Evolutionary conservation across 345 rosid species (phyloP), one percentile per base, ranked within the genome.

Genomic region (Hypericum perforatum): DNA sequence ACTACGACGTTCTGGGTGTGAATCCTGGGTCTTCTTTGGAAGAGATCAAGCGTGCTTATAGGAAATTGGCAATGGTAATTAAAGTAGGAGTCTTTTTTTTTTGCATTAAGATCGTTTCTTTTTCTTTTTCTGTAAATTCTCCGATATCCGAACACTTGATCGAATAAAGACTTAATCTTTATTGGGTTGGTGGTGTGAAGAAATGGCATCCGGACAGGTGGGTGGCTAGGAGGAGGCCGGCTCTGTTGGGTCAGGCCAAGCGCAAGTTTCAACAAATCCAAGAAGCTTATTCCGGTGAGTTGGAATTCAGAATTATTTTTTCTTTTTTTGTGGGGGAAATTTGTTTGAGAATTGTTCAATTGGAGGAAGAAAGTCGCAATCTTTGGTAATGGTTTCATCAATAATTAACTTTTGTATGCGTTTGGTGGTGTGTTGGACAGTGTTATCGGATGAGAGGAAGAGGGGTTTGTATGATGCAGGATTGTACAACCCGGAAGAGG

Each of bases 151-250:
- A n/a, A n/a, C 39, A 9, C 11, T 7, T 3, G 3, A 3, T 36
- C 10, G 7, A 7, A 13, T 9, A 32, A 7, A 16, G 12, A 6
- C 7, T 6, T 16, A 3, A 9, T 15, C 11, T 48, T 10, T 13
- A 16, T 22, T 11, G 11, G 10, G 16, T 32, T 15, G 14, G n/a
- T 9, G 8, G 14, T 7, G 56, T 36, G 67, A 60, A 82, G 89
- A 59, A 63, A 73, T 79, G 85, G 85, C 82, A 82, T 67, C 89
- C 85, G 0, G 89, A 82, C 59, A 69, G 70, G 54, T 71, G 79
- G 89, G 57, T 74, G 0, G 32, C 32, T n/a, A n/a, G n/a, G 32
- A 72, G 49, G 42, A 65, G 62, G 5, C 80, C 80, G 5, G 63
- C 84, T 64, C 9, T 76, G 36, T 56, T 66, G 58, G 56, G 71